These are phyloP conservation scores for Apiospora marii DNA, from an alignment of 2,329 filamentous ascomycete genomes.

Conservation along the genomic window DNA sequence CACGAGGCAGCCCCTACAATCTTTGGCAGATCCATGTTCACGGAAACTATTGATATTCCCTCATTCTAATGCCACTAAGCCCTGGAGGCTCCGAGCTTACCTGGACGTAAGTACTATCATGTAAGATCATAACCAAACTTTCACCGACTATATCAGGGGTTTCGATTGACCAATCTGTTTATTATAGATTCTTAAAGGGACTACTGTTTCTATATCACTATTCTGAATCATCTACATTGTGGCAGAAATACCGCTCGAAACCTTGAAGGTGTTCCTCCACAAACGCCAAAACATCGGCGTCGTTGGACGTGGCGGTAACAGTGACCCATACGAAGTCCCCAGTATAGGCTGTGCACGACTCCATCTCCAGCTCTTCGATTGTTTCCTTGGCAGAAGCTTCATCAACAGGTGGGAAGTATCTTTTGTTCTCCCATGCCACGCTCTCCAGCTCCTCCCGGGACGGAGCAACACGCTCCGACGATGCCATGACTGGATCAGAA, in stretches of 20 bases:
- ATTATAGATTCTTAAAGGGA: neutral
- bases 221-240: neutral
- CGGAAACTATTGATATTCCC: neutral
- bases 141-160: neutral
- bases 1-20: neutral
- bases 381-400: neutral
- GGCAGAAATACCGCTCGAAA: neutral
- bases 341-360: too few relatives aligned
- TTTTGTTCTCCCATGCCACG: neutral
- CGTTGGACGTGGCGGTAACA: neutral
- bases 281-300: neutral
- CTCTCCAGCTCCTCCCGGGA: neutral
- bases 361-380: constrained; percentile 9
- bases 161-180: neutral
- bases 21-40: neutral
- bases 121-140: neutral
- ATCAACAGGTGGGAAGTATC: neutral
- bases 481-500: neutral
- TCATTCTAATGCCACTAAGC: neutral
- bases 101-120: neutral
- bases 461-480: constrained; percentile 7
- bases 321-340: constrained; percentile 13
- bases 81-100: constrained; percentile 4
- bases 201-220: neutral
- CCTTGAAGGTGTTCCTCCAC: neutral